phyloP scores from a whole-genome alignment of 2,329 filamentous ascomycete genomes.

The Trichophyton mentagrophytes region DNA sequence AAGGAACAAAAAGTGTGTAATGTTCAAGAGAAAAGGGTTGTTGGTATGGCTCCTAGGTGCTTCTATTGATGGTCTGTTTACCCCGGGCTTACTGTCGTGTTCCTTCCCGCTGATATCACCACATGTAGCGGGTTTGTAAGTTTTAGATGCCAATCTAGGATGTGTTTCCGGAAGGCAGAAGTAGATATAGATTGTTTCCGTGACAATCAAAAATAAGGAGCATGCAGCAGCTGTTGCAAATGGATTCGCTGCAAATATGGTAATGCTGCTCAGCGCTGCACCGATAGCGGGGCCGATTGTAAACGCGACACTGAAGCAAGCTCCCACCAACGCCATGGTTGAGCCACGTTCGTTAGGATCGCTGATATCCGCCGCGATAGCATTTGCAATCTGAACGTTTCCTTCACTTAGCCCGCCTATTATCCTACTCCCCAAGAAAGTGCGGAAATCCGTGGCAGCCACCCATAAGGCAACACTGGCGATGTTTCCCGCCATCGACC shows the following conservation, averaged over 20 bases:
- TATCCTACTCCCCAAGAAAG: slow-evolving; percentile 83
- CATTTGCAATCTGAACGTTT: slow-evolving; percentile 90
- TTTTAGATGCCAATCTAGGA: slow-evolving; percentile 31
- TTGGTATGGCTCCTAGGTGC: slow-evolving; percentile 44
- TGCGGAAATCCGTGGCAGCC: slow-evolving; percentile 82
- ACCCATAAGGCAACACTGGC: slow-evolving; percentile 91
- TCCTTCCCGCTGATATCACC: slow-evolving; percentile 15
- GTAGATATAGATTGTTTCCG: slow-evolving; percentile 83
- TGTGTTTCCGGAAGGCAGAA: slow-evolving; percentile 69
- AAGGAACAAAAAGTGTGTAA: slow-evolving; percentile 78
- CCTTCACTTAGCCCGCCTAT: slow-evolving; percentile 91
- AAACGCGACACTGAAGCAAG: slow-evolving; percentile 93
- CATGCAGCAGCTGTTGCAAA: slow-evolving; percentile 88
- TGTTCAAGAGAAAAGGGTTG: slow-evolving; percentile 67
- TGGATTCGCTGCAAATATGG: slow-evolving; percentile 70
- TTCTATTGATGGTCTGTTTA: slow-evolving; percentile 14
- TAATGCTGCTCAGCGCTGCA: slow-evolving; percentile 67
- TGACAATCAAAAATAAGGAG: slow-evolving; percentile 68
- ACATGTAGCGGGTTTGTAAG: slow-evolving; percentile 5
- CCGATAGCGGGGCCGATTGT: slow-evolving; percentile 90
- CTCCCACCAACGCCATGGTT: slow-evolving; percentile 92
- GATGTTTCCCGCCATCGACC: slow-evolving; percentile 88
- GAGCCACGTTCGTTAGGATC: slow-evolving; percentile 71
- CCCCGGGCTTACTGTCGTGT: slow-evolving; percentile 17
- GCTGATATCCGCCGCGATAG: slow-evolving; percentile 92